Conservation (phyloP, 164 flowering plant genomes). For the Chloranthus sessilifolius region DNA sequence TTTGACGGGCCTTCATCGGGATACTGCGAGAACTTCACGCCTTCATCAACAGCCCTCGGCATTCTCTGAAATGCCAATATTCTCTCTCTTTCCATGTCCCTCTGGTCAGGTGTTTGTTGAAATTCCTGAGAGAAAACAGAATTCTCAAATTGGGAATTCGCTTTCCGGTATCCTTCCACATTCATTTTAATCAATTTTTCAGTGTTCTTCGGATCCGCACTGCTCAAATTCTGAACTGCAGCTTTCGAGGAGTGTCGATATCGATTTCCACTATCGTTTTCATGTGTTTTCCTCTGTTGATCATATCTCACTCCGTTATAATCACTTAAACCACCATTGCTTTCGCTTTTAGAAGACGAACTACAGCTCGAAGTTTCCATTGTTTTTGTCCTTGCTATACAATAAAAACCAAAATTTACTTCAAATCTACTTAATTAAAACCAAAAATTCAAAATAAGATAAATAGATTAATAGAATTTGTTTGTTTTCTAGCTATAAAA, state of each 20-base stretch:
- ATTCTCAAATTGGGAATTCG: conserved; percentile 16
- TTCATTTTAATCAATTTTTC: conserved; percentile 9
- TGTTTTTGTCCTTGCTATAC: too few relatives aligned
- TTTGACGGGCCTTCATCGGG: conserved; percentile 40
- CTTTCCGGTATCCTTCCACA: conserved; percentile 16
- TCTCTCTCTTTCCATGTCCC: conserved; percentile 1
- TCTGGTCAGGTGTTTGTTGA: conserved; percentile 1
- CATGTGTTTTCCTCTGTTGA: too few relatives aligned
- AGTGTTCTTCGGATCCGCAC: conserved; percentile 6
- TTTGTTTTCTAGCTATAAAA: conserved; percentile 35
- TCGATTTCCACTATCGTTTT: too few relatives aligned
- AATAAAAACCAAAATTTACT: conserved; percentile 7
- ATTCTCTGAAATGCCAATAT: conserved; percentile 12
- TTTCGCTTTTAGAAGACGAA: conserved; percentile 20
- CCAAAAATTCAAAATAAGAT: too few relatives aligned
- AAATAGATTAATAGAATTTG: conserved; percentile 19
- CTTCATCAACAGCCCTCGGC: conserved; percentile 16
- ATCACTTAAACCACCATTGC: conserved; percentile 7
- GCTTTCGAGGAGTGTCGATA: conserved; percentile 9
- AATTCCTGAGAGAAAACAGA: conserved; percentile 6
- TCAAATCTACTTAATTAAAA: conserved; percentile 3
- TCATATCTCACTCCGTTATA: too few relatives aligned
- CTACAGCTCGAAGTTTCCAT: conserved; percentile 10
- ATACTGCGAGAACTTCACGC: conserved; percentile 23
- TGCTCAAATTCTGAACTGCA: conserved; percentile 12